A percentile compares a stretch with the other conserved stretches of the same genome.
phyloP scores from a whole-genome alignment of 129 eudicot species.

The Flaveria trinervia region DNA sequence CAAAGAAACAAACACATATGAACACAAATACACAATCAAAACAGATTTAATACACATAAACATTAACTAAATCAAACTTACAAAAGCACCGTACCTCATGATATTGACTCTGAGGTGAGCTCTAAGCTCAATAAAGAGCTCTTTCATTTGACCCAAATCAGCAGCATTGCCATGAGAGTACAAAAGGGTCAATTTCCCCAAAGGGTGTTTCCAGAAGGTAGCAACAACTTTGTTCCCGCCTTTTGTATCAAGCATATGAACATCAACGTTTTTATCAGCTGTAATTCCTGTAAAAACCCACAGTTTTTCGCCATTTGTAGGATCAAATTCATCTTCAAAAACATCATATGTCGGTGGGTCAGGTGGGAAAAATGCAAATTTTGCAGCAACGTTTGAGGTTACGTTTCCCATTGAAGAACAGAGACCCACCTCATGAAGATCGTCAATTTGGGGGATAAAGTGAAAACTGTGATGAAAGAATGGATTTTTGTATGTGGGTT shows the following conservation, averaged over 20 bases:
- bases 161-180: conserved; percentile 99
- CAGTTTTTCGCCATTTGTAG: conserved; percentile 27
- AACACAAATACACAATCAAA: conserved; percentile 19
- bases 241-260: conserved; percentile 76
- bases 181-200: conserved; percentile 71
- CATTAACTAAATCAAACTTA: background rate
- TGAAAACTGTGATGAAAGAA: conserved; percentile 11
- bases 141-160: conserved; percentile 96
- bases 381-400: conserved; percentile 92
- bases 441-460: conserved; percentile 15
- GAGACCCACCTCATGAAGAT: conserved; percentile 47
- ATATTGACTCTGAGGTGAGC: conserved; percentile 93
- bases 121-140: conserved; percentile 90
- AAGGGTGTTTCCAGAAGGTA: conserved; percentile 87
- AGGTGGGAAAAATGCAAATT: conserved; percentile 95
- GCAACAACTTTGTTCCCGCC: conserved; percentile 88
- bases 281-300: conserved; percentile 66
- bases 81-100: conserved; percentile 55
- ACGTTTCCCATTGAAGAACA: conserved; percentile 75
- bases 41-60: background rate
- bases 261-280: conserved; percentile 80
- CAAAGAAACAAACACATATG: conserved; percentile 26
- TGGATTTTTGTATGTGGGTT: conserved; percentile 20
- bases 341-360: conserved; percentile 93
- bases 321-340: conserved; percentile 55